Evolutionary conservation across 2,329 filamentous ascomycete species (phyloP).

Genomic region (Alternaria consortialis): DNA sequence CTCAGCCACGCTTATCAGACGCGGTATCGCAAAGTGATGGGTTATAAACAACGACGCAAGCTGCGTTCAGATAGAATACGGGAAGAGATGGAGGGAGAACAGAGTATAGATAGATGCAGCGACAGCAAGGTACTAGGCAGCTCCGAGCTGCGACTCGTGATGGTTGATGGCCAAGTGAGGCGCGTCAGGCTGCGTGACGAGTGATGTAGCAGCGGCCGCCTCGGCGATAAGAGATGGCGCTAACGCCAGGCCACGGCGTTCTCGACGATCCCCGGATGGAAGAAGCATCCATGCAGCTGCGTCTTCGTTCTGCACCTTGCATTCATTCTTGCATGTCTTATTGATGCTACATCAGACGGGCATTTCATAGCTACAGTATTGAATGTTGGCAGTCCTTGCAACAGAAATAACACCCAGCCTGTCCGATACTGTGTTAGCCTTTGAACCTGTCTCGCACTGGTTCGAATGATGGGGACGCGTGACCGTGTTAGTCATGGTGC

Average conservation of each 20-base stretch:
- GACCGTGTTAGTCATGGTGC: conserved; percentile 10
- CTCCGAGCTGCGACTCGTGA: conserved; percentile 38
- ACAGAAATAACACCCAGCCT: too few relatives aligned
- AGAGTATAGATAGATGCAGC: conserved; percentile 10
- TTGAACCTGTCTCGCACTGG: conserved; percentile 7
- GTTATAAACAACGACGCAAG: conserved; percentile 20
- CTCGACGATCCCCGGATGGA: not conserved
- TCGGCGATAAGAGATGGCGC: conserved; percentile 37
- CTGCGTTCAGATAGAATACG: conserved; percentile 9
- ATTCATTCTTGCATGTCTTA: not conserved
- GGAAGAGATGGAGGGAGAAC: conserved; percentile 4
- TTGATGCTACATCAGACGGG: not conserved
- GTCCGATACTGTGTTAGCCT: not conserved
- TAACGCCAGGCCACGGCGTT: conserved; percentile 5
- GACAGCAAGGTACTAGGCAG: conserved; percentile 28
- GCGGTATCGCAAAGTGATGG: conserved; percentile 2
- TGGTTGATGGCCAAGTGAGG: conserved; percentile 30
- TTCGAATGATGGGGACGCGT: conserved; percentile 18
- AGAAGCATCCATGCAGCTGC: not conserved
- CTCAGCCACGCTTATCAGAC: conserved; percentile 21
- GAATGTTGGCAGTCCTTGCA: not conserved
- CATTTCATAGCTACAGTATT: not conserved
- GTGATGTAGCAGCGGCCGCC: conserved; percentile 21
- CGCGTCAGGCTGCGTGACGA: conserved; percentile 44
- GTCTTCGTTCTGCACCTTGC: not conserved